Percentiles rank a stretch among this genome's conserved stretches.
These are phyloP conservation scores for Hypomontagnella monticulosa DNA, from an alignment of 495 filamentous ascomycete genomes.

Conservation along the genomic window DNA sequence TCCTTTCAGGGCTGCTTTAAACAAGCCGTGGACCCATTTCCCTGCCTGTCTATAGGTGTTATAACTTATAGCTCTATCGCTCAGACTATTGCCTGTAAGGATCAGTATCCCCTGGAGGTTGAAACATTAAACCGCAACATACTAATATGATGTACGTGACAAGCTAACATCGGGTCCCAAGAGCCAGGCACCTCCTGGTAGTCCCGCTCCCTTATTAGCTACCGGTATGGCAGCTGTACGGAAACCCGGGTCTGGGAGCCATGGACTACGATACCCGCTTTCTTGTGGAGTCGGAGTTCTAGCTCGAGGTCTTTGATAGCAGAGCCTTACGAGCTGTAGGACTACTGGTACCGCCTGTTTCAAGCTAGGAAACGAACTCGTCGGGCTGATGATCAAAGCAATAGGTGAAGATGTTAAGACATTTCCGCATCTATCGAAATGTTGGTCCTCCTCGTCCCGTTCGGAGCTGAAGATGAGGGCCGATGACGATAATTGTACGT, in stretches of 20 bases:
- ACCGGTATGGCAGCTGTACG: conserved; percentile 20
- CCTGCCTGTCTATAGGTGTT: conserved; percentile 2
- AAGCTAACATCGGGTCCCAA: conserved; percentile 35
- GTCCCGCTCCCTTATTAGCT: conserved; percentile 28
- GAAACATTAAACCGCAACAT: conserved; percentile 26
- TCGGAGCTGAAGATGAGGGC: neutral
- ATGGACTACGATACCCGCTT: conserved; percentile 37
- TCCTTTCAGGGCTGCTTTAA: conserved; percentile 6
- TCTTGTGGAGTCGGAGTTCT: conserved; percentile 29
- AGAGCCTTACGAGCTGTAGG: conserved; percentile 34
- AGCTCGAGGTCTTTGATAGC: neutral
- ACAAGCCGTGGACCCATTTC: neutral
- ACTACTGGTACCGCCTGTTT: conserved; percentile 16
- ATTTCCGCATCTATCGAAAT: neutral
- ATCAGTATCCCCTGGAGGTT: conserved; percentile 28
- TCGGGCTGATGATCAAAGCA: conserved; percentile 13
- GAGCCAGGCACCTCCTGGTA: conserved; percentile 35
- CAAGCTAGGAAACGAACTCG: conserved; percentile 24
- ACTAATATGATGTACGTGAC: conserved; percentile 41
- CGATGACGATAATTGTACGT: conserved; percentile 15
- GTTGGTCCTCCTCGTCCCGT: conserved; percentile 7
- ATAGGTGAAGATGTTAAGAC: conserved; percentile 13
- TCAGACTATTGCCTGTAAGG: conserved; percentile 31
- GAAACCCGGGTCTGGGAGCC: conserved; percentile 27
- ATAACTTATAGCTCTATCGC: conserved; percentile 20